Percentiles rank a stretch among this genome's conserved stretches.
phyloP scores from a whole-genome alignment of 805 yeast genomes.

The Lipomyces yamadae region DNA sequence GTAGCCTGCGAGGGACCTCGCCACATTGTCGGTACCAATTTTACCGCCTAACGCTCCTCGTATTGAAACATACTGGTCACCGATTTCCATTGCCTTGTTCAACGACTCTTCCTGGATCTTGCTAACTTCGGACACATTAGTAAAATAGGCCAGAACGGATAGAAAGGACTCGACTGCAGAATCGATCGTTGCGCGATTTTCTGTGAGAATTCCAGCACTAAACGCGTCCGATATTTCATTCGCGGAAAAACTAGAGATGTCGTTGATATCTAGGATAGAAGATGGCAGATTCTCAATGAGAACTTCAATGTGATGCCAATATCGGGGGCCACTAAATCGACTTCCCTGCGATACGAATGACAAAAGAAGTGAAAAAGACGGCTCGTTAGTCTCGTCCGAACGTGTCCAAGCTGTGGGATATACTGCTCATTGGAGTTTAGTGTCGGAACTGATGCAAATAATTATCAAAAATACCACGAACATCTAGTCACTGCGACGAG shows the following conservation, averaged over 20 bases:
- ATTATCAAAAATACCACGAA: constrained; percentile 9
- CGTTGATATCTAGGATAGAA: constrained; percentile 16
- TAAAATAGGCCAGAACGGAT: constrained; percentile 26
- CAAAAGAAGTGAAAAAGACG: constrained; percentile 24
- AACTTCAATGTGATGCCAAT: constrained; percentile 25
- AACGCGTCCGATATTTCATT: constrained; percentile 15
- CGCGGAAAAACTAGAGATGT: not conserved
- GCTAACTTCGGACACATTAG: constrained; percentile 19
- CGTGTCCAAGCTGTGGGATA: constrained; percentile 29
- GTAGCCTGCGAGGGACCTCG: constrained; percentile 18
- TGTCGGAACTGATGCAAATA: not conserved
- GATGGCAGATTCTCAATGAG: constrained; percentile 28
- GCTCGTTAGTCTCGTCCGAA: constrained; percentile 15
- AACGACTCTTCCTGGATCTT: constrained; percentile 16
- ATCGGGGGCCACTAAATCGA: constrained; percentile 23
- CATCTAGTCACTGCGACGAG: constrained; percentile 22
- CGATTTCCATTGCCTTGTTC: constrained; percentile 8
- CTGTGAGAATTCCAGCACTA: constrained; percentile 19
- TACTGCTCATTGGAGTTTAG: constrained; percentile 9
- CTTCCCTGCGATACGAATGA: constrained; percentile 32
- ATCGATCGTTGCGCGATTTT: constrained; percentile 21
- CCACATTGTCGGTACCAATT: constrained; percentile 21
- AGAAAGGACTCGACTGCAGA: constrained; percentile 30
- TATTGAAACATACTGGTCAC: constrained; percentile 9
- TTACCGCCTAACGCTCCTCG: constrained; percentile 17